These are phyloP conservation scores for Huntiella bhutanensis DNA, from an alignment of 2,329 filamentous ascomycete genomes.

Conservation along the genomic window DNA sequence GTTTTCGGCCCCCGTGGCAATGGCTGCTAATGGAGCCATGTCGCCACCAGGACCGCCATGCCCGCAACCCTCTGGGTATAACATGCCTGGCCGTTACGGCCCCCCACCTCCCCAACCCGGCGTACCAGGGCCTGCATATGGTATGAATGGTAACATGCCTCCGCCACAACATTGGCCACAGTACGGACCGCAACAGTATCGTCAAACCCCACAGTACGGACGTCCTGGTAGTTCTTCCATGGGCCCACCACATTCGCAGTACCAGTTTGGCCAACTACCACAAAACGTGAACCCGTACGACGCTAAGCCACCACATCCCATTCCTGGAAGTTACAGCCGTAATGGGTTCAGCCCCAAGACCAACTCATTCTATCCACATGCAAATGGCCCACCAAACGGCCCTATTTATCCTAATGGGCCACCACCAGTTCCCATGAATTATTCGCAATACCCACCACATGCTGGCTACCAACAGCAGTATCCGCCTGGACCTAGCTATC, in stretches of 20 bases:
- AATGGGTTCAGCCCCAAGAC: conserved; percentile 89
- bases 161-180: conserved; percentile 21
- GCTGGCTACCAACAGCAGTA: conserved; percentile 21
- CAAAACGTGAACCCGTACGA: conserved; percentile 50
- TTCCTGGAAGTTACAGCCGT: conserved; percentile 67
- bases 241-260: conserved; percentile 28
- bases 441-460: conserved; percentile 13
- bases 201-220: conserved; percentile 16
- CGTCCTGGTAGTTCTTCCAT: background rate
- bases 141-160: background rate
- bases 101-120: background rate
- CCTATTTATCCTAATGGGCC: background rate
- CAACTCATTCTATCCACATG: conserved; percentile 63
- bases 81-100: background rate
- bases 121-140: background rate
- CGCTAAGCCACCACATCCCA: conserved; percentile 47
- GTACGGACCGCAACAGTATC: conserved; percentile 16
- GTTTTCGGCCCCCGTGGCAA: background rate
- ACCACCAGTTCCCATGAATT: background rate
- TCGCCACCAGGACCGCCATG: background rate
- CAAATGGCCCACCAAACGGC: conserved; percentile 17
- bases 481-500: conserved; percentile 23
- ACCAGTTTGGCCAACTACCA: conserved; percentile 64
- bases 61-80: background rate
- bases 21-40: background rate